Evolutionary conservation across 2,329 filamentous ascomycete genomes (phyloP), one percentile per base, ranked within the genome.

Genomic region (Aotearoamyces nothofagi): DNA sequence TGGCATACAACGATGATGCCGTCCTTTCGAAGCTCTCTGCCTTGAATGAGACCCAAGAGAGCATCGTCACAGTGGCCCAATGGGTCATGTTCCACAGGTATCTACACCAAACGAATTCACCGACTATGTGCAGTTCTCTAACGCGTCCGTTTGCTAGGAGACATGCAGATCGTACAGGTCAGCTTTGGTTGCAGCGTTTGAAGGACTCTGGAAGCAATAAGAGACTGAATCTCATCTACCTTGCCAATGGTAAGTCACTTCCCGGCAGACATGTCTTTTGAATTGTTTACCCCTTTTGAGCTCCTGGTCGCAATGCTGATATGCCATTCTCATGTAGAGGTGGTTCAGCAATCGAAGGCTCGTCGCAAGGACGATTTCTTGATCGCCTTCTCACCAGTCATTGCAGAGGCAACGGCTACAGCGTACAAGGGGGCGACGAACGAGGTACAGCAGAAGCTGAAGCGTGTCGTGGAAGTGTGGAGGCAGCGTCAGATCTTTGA

Each of bases 21-120:
- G 84, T 98, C 32, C 73, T 86, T 52, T 83, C 87, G 30, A 94
- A 94, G 61, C 76, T 98, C 30, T 92, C 86, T 17, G 82, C 84
- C 23, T 69, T 98, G 37, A 94, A 93, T 55, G 92, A 98, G 57
- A 92, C 84, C 8, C 87, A 98, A 53, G 90, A 98, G 52, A 92
- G 84, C 56, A 96, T 98, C 48, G 71, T 92, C 36, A 87, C 82
- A 19, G 86, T 92, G 37, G 84, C 90, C 33, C 87, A 96, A 73
- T 98, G 92, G 92, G 90, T 98, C 37, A 92, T 98, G 78, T 98
- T 98, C 53, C 87, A 98, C 58, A 78, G 84, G 84, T 92, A 73
- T 37, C n/a, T n/a, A n/a, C n/a, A n/a, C n/a, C n/a, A n/a, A n/a
- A n/a, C n/a, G n/a, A n/a, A 20, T 15, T 9, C 12, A 15, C n/a